Percentiles rank a stretch among this genome's conserved stretches.
phyloP scores from a whole-genome alignment of 768 basidiomycete genomes.

The Scleroderma citrinum region DNA sequence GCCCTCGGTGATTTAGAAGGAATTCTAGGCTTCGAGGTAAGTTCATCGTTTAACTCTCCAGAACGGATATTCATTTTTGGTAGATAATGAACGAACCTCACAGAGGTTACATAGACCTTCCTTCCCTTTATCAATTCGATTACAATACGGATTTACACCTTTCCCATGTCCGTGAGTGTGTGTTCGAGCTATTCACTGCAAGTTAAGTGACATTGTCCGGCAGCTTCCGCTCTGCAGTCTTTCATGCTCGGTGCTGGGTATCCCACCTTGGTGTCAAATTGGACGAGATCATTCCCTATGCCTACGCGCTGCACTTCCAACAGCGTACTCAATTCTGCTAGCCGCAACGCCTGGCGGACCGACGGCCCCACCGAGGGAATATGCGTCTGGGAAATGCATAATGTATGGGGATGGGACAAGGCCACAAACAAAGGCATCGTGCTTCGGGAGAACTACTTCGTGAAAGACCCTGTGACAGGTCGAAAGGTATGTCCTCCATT shows the following conservation, averaged over 20 bases:
- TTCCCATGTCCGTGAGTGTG: conserved; percentile 60
- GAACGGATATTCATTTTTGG: conserved; percentile 1
- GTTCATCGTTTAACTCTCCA: conserved; percentile 2
- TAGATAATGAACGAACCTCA: conserved; percentile 96
- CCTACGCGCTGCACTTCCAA: conserved; percentile 65
- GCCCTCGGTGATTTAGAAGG: conserved; percentile 69
- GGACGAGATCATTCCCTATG: conserved; percentile 83
- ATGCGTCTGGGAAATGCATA: conserved; percentile 89
- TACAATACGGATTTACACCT: conserved; percentile 95
- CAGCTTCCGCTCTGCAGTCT: conserved; percentile 80
- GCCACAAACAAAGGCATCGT: conserved; percentile 63
- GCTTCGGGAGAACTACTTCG: conserved; percentile 82
- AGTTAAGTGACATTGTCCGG: not conserved
- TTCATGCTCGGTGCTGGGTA: conserved; percentile 91
- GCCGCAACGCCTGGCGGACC: conserved; percentile 59
- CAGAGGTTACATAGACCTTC: conserved; percentile 81
- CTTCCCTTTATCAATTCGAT: conserved; percentile 79
- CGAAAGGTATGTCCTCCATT: conserved; percentile 42
- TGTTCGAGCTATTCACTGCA: not conserved
- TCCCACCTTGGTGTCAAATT: conserved; percentile 71
- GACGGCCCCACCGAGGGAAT: conserved; percentile 68
- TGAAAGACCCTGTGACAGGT: conserved; percentile 57
- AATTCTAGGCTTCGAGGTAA: conserved; percentile 87
- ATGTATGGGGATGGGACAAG: conserved; percentile 87
- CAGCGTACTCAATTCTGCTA: conserved; percentile 53